Percentiles rank a stretch among this genome's conserved stretches.
Conservation (phyloP, 495 filamentous ascomycete genomes). For the Diplogelasinospora grovesii region DNA sequence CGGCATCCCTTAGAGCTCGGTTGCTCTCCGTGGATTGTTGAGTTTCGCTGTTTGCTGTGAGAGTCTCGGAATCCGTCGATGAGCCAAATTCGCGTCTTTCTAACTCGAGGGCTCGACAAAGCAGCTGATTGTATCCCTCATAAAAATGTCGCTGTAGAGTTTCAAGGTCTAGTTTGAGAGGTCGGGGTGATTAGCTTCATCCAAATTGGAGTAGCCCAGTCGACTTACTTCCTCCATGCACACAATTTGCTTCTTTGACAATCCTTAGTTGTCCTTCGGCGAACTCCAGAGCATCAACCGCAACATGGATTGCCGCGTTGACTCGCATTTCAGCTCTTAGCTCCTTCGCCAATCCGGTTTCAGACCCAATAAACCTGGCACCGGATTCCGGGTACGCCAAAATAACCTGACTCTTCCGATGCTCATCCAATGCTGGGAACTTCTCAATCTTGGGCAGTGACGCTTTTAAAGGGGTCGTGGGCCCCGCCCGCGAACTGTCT, state of each 20-base stretch:
- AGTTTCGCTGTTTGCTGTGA: neutral
- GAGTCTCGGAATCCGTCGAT: constrained; percentile 1
- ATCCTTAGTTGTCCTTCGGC: constrained; percentile 24
- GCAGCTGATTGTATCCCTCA: constrained; percentile 22
- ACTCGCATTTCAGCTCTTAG: constrained; percentile 26
- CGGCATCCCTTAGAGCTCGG: neutral
- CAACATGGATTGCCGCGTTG: constrained; percentile 26
- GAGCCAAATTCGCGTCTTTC: constrained; percentile 18
- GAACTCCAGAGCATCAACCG: constrained; percentile 26
- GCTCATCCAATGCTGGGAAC: constrained; percentile 1
- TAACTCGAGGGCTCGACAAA: constrained; percentile 21
- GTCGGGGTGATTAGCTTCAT: neutral
- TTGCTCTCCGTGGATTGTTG: neutral
- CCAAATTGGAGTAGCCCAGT: neutral
- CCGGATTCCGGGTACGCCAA: neutral
- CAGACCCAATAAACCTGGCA: too few relatives aligned
- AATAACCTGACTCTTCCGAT: too few relatives aligned
- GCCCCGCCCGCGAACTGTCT: neutral
- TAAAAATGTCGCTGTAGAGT: constrained; percentile 22
- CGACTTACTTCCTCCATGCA: constrained; percentile 19
- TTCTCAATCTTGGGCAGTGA: neutral
- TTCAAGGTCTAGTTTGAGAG: constrained; percentile 16
- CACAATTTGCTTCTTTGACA: constrained; percentile 18
- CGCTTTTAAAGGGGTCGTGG: neutral
- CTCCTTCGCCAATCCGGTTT: constrained; percentile 13